Base-by-base conservation (phyloP, 192 early-diverging fungal species). In the Backusella australiensis region DNA sequence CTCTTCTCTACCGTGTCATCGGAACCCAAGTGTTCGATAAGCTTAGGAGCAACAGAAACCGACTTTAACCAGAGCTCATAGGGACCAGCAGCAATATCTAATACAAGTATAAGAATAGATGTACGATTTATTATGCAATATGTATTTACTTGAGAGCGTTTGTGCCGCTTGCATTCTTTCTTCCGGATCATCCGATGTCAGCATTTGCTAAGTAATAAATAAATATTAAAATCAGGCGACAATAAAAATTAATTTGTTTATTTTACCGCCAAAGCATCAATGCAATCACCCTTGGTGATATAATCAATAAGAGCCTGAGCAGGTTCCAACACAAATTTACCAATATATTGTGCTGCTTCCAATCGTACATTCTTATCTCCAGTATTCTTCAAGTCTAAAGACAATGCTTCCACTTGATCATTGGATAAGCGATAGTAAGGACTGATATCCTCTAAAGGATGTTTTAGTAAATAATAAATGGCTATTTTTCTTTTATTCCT, bases 81-180 rank as follows among this genome's bases (percentile, higher is more conserved):
- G 12, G 80, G 69, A 4, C 80, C 80, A 77, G 80, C 80, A 72
- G 80, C 73, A 63, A 81, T 81, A 72, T 81, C 80, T 75, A 74
- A 32, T 42, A 42, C 71, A 71, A 49, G 41, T 26, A 72, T 19
- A 52, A 79, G 46, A 36, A 26, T 21, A 70, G 17, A 34, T 63
- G 35, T 19, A 34, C 1, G 23, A 17, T 12, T n/a, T 35, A 35
- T 26, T n/a, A 66, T 21, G 38, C 34, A 26, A 21, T 12, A 23
- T 12, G 26, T n/a, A 9, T 46, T 23, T 78, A 81, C 80, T 81
- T 4, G 80, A 75, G 12, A 81, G 77, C 15, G 68, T 65, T 29
- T 78, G 67, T 12, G 70, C 76, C 17, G 52, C 69, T 59, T 81
- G 73, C 9, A 69, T 70, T 49, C 66, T 59, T 49, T 75, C 76